Evolutionary conservation across 108 stramenopile genomes (phyloP).

Genomic region (Skeletonema menzelii): DNA sequence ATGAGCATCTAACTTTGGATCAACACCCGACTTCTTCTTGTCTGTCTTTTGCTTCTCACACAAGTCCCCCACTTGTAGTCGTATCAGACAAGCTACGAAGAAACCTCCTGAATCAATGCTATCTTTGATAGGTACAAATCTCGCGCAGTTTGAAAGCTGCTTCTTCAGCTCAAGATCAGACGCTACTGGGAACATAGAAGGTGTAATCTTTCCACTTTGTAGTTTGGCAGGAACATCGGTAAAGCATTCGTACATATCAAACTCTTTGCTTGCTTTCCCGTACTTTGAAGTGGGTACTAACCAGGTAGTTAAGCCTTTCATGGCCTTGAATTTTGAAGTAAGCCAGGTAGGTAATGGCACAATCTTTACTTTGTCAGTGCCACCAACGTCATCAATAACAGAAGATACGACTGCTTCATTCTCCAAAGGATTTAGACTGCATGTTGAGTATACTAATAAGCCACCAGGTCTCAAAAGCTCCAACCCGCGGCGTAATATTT

Average conservation of each 20-base stretch:
- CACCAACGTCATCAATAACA: slow-evolving; percentile 9
- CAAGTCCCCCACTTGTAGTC: slow-evolving; percentile 5
- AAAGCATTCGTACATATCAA: slow-evolving; percentile 6
- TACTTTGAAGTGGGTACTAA: slow-evolving; percentile 6
- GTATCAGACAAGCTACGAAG: slow-evolving; percentile 14
- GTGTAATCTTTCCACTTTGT: slow-evolving; percentile 5
- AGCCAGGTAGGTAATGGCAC: slow-evolving; percentile 1
- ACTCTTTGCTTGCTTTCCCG: slow-evolving; percentile 1
- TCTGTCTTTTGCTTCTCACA: background rate
- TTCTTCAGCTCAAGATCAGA: background rate
- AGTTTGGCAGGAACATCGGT: slow-evolving; percentile 4
- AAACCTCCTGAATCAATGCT: slow-evolving; percentile 12
- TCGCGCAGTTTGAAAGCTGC: background rate
- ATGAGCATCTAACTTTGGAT: background rate
- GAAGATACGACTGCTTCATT: slow-evolving; percentile 95
- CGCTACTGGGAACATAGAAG: slow-evolving; percentile 10
- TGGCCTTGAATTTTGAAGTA: background rate
- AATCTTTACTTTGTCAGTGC: slow-evolving; percentile 5
- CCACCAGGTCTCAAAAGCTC: slow-evolving; percentile 79
- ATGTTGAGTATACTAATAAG: slow-evolving; percentile 91
- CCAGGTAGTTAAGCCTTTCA: slow-evolving; percentile 6
- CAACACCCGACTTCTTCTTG: background rate
- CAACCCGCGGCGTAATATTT: slow-evolving; percentile 64
- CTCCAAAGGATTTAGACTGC: slow-evolving; percentile 93
- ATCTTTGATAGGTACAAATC: slow-evolving; percentile 13